phyloP scores from a whole-genome alignment of 1,284 basidiomycete species.

The Tausonia pullulans region DNA sequence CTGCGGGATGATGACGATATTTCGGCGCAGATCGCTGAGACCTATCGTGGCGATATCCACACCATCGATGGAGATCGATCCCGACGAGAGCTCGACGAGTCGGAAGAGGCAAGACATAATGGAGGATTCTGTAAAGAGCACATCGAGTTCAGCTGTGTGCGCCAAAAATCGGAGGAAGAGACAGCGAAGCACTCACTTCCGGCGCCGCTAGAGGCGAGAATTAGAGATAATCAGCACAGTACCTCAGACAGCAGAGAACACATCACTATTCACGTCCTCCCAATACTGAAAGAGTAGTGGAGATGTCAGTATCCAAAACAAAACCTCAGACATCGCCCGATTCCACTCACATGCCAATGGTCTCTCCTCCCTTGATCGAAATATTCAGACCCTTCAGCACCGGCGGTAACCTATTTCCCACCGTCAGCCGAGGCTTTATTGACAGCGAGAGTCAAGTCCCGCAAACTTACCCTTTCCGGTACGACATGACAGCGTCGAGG shows the following conservation, averaged over 20 bases:
- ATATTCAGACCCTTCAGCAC: constrained; percentile 38
- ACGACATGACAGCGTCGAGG: constrained; percentile 34
- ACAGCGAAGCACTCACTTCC: constrained; percentile 22
- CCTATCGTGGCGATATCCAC: constrained; percentile 75
- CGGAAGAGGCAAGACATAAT: constrained; percentile 41
- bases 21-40: constrained; percentile 48
- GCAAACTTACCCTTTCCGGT: constrained; percentile 24
- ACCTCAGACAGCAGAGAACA: background rate
- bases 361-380: constrained; percentile 6
- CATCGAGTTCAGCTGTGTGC: background rate
- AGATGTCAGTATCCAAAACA: no score
- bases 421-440: no score
- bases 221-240: background rate
- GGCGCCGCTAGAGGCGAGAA: constrained; percentile 25
- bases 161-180: background rate
- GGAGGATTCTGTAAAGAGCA: constrained; percentile 24
- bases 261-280: background rate
- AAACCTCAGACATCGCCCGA: constrained; percentile 9
- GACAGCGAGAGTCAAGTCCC: no score
- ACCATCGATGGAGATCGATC: constrained; percentile 61
- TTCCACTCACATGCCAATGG: constrained; percentile 5
- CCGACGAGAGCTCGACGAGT: constrained; percentile 26
- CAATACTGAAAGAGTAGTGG: no score
- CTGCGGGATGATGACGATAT: constrained; percentile 15
- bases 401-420: constrained; percentile 31